Percentiles rank a stretch among this genome's conserved stretches.
Conservation (phyloP, 768 basidiomycete genomes). For the Boletus eberwhitei region DNA sequence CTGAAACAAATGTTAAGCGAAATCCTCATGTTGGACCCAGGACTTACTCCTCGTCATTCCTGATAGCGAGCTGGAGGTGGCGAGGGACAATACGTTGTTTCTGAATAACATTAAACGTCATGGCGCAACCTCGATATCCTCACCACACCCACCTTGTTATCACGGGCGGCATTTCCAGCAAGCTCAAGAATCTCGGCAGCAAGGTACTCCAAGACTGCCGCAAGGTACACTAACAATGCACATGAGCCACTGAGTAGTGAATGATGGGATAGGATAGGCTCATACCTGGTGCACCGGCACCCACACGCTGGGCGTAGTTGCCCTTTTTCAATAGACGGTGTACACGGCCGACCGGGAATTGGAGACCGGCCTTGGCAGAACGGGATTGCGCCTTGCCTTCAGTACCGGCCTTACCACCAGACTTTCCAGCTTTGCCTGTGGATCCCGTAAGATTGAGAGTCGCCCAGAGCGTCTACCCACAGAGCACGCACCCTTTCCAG, state of each 20-base stretch:
- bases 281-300: constrained; percentile 81
- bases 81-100: constrained; percentile 94
- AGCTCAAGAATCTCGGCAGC: constrained; percentile 92
- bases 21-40: background rate
- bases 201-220: constrained; percentile 88
- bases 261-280: constrained; percentile 7
- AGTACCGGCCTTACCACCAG: constrained; percentile 47
- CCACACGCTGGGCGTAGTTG: constrained; percentile 85
- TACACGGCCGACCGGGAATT: constrained; percentile 91
- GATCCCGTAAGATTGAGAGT: constrained; percentile 8
- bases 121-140: background rate
- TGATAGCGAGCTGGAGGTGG: constrained; percentile 88
- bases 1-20: constrained; percentile 27
- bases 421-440: constrained; percentile 49
- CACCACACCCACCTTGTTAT: constrained; percentile 28
- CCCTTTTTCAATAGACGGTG: constrained; percentile 86
- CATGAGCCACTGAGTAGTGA: background rate
- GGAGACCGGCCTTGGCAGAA: constrained; percentile 71
- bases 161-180: constrained; percentile 72
- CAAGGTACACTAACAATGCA: constrained; percentile 66
- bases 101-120: constrained; percentile 28
- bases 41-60: constrained; percentile 81
- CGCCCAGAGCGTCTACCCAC: background rate
- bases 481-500: constrained; percentile 30
- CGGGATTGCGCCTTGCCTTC: constrained; percentile 63